Evolutionary conservation across 768 basidiomycete genomes (phyloP), one percentile per base, ranked within the genome.

Genomic region (Agrocybe chaxingu): DNA sequence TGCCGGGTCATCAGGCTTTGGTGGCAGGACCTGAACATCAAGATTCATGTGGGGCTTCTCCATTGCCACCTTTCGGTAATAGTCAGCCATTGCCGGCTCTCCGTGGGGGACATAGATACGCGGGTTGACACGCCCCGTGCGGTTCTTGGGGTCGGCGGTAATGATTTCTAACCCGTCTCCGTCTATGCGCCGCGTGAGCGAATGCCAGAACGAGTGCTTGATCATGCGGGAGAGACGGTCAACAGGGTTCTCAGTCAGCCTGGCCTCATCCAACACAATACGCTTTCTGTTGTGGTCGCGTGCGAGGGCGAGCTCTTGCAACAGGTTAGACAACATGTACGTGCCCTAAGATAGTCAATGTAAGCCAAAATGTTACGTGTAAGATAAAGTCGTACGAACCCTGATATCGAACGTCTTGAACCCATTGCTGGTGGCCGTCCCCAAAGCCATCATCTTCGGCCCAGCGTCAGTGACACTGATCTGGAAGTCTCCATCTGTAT

Each of bases 261-360:
- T 89, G n/a, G 92, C 86, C 68, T 99, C 97, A 59, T 99, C 97
- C n/a, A 99, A 84, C 13, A 99, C 92, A 63, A 99, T 97, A 7
- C 93, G 89, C 70, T 96, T 96, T 50, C 94, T 79, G 55, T 89
- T 87, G 68, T 96, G 94, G 64, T 98, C 96, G 7, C 92, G 84
- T 5, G 97, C 96, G 16, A 98, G 82, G 2, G 96, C 96, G 42
- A 99, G 86, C 66, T 99, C 96, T 75, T 99, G 96, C n/a, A 99
- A 78, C 19, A 99, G 81, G 69, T 98, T 98, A 9, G 96, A 98
- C 41, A 99, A 77, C 96, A 98, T 98, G 70, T 98, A 99, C n/a
- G 89, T 98, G 37, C 97, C 96, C 88, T 95, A 63, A 19, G 11
- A 60, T 47, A 53, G 10, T 55, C 19, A 45, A 45, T 24, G 55